These are phyloP conservation scores for Colletotrichum godetiae DNA, from an alignment of 2,329 filamentous ascomycete species.

Conservation along the genomic window DNA sequence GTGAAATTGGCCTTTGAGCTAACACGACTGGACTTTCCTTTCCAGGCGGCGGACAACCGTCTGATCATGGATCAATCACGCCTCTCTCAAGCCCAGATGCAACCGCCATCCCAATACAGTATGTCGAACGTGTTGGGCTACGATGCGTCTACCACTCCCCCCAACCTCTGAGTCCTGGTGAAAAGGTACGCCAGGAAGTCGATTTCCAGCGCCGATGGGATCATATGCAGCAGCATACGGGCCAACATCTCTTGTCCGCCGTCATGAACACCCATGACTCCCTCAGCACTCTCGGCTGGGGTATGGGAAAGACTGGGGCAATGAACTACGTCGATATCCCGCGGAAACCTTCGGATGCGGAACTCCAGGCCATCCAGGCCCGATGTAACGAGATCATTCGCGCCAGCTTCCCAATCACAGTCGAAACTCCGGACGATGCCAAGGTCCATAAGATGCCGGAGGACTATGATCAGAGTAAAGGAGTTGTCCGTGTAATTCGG, in stretches of 20 bases:
- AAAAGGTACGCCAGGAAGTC: constrained; percentile 41
- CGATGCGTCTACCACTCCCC: constrained; percentile 41
- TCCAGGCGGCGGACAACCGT: constrained; percentile 46
- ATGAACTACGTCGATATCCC: constrained; percentile 47
- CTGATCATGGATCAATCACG: constrained; percentile 42
- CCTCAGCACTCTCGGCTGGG: constrained; percentile 44
- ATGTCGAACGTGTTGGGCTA: constrained; percentile 42
- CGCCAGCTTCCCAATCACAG: constrained; percentile 38
- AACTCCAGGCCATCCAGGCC: constrained; percentile 41
- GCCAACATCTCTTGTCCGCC: constrained; percentile 46
- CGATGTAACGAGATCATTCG: constrained; percentile 42
- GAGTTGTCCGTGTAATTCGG: constrained; percentile 43
- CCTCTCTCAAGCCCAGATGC: background rate
- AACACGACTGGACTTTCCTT: background rate
- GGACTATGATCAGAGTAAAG: constrained; percentile 45
- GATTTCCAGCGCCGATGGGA: constrained; percentile 46
- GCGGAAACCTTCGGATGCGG: constrained; percentile 40
- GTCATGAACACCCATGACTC: constrained; percentile 42
- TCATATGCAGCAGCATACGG: constrained; percentile 48
- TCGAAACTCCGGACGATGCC: constrained; percentile 41
- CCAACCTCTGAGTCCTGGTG: constrained; percentile 35
- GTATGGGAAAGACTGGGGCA: constrained; percentile 41
- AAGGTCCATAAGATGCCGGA: constrained; percentile 40
- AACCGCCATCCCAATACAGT: constrained; percentile 38
- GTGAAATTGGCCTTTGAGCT: background rate